Percentiles rank a stretch among this genome's conserved stretches.
These are phyloP conservation scores for Gentiana dahurica DNA, from an alignment of 257 asterid species.

Conservation along the genomic window DNA sequence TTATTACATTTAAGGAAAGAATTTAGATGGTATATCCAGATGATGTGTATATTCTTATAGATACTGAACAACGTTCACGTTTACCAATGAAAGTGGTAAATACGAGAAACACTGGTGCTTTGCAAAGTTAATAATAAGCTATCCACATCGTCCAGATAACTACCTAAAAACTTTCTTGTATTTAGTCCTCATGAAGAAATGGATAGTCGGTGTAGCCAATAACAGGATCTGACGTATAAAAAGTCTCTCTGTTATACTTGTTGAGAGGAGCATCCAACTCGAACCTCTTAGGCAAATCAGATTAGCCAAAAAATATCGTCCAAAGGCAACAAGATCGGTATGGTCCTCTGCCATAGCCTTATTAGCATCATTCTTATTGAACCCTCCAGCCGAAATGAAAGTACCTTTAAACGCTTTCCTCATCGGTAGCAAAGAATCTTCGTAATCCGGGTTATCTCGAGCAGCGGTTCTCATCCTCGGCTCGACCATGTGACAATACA, in stretches of 20 bases:
- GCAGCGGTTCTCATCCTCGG: conserved; percentile 22
- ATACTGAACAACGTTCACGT: too few relatives aligned
- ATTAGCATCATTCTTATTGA: conserved; percentile 18
- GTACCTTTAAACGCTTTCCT: conserved; percentile 29
- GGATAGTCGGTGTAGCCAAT: conserved; percentile 19
- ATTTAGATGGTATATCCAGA: too few relatives aligned
- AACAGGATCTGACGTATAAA: conserved; percentile 19
- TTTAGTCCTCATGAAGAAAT: conserved; percentile 3
- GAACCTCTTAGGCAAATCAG: conserved; percentile 30
- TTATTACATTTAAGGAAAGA: conserved; percentile 1
- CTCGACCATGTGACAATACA: conserved; percentile 2
- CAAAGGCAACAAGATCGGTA: conserved; percentile 27
- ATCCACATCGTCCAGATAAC: too few relatives aligned
- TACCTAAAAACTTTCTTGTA: too few relatives aligned
- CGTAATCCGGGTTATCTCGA: background rate
- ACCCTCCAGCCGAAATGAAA: conserved; percentile 25
- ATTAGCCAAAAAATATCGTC: conserved; percentile 30
- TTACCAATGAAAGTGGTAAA: too few relatives aligned
- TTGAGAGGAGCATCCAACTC: conserved; percentile 19
- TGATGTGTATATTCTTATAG: too few relatives aligned
- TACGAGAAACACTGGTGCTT: too few relatives aligned
- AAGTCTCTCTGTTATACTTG: conserved; percentile 22
- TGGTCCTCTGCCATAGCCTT: conserved; percentile 8
- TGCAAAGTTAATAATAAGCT: too few relatives aligned
- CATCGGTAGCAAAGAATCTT: conserved; percentile 14